Percentiles rank a stretch among this genome's conserved stretches.
phyloP scores from a whole-genome alignment of 305 asterid genomes.

The Euphrasia arctica region DNA sequence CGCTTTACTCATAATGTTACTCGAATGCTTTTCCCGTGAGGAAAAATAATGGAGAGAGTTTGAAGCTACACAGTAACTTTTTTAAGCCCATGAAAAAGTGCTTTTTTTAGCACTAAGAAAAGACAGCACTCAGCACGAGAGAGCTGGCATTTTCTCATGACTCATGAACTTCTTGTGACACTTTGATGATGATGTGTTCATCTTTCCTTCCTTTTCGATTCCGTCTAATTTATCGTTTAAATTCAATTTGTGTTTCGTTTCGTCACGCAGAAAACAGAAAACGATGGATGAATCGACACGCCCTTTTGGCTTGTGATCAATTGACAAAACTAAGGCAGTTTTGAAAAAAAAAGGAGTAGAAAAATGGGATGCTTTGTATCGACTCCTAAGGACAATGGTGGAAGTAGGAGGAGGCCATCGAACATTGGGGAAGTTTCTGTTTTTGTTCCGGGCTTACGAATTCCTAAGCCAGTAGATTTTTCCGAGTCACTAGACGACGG shows the following conservation, averaged over 20 bases:
- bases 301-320: slow-evolving; percentile 38
- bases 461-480: slow-evolving; percentile 86
- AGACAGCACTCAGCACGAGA: slow-evolving; percentile 24
- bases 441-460: slow-evolving; percentile 89
- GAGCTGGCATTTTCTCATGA: slow-evolving; percentile 36
- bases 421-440: slow-evolving; percentile 92
- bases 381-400: slow-evolving; percentile 65
- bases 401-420: slow-evolving; percentile 80
- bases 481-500: slow-evolving; percentile 54
- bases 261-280: slow-evolving; percentile 42
- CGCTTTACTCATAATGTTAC: slow-evolving; percentile 56
- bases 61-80: slow-evolving; percentile 15
- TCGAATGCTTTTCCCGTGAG: no score
- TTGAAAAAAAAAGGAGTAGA: slow-evolving; percentile 17
- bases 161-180: slow-evolving; percentile 65
- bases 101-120: slow-evolving; percentile 19
- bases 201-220: slow-evolving; percentile 12
- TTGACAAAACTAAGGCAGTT: slow-evolving; percentile 28
- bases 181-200: slow-evolving; percentile 26
- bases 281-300: slow-evolving; percentile 30
- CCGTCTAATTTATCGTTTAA: slow-evolving; percentile 20
- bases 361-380: slow-evolving; percentile 87
- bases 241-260: slow-evolving; percentile 24
- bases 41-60: no score
- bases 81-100: slow-evolving; percentile 16